Conservation (phyloP, 139 green algal species). For the Astrephomene gubernaculifera region DNA sequence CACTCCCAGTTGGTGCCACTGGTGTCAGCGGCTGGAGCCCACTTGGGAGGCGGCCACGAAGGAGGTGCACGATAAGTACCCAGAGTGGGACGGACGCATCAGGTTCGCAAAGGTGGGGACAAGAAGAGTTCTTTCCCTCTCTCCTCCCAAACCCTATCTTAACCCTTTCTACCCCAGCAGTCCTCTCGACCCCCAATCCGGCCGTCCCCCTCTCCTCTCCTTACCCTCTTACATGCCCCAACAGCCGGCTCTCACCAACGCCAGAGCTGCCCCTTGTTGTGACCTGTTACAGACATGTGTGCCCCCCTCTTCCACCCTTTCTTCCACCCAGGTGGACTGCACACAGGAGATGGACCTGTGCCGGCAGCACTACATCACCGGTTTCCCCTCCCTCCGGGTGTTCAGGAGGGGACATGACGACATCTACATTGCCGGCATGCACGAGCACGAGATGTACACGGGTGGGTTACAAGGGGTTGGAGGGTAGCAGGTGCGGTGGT, state of each 20-base stretch:
- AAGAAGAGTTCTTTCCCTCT: too few species aligned
- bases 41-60: constrained; percentile 94
- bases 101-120: constrained; percentile 90
- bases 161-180: too few species aligned
- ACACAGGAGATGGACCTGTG: constrained; percentile 88
- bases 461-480: background rate
- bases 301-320: background rate
- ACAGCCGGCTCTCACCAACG: too few species aligned
- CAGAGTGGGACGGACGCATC: constrained; percentile 87
- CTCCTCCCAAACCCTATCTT: too few species aligned
- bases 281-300: too few species aligned
- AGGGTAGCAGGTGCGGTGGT: background rate
- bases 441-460: constrained; percentile 62
- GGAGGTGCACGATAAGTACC: constrained; percentile 90
- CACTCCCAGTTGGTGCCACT: constrained; percentile 89
- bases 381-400: constrained; percentile 95
- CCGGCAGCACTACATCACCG: constrained; percentile 89
- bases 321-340: constrained; percentile 87
- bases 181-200: too few species aligned
- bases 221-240: too few species aligned
- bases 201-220: too few species aligned
- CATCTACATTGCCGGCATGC: constrained; percentile 62
- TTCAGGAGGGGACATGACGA: constrained; percentile 92
- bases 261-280: too few species aligned
- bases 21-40: constrained; percentile 95